These are phyloP conservation scores for Solanum etuberosum DNA, from an alignment of 257 asterid genomes.

Conservation along the genomic window DNA sequence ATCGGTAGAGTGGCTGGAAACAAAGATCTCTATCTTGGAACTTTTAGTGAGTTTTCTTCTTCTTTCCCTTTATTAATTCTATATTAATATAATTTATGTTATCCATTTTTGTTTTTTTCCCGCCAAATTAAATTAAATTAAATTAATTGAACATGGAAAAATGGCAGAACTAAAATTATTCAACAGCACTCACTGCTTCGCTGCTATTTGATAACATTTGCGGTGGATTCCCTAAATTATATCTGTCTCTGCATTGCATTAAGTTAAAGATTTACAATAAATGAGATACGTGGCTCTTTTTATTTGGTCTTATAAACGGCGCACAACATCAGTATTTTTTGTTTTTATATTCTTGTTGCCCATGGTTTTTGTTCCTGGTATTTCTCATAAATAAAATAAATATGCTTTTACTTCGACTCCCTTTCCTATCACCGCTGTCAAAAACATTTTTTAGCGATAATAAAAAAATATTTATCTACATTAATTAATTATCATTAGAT, in stretches of 20 bases:
- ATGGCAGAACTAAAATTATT: neutral
- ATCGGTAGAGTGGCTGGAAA: slow-evolving; percentile 91
- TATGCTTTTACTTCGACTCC: neutral
- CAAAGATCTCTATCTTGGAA: slow-evolving; percentile 83
- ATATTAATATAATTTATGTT: neutral
- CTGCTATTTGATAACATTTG: slow-evolving; percentile 31
- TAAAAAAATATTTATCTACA: too few relatives aligned
- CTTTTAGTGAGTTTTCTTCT: slow-evolving; percentile 52
- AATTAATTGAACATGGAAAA: neutral
- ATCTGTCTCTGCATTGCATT: slow-evolving; percentile 1
- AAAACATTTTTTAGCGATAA: too few relatives aligned
- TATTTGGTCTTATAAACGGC: slow-evolving; percentile 30
- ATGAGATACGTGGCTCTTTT: slow-evolving; percentile 25
- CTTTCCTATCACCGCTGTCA: too few relatives aligned
- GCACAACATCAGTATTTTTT: neutral
- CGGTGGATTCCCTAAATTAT: slow-evolving; percentile 37
- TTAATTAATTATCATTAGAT: too few relatives aligned
- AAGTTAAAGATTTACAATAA: neutral
- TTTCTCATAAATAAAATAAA: neutral
- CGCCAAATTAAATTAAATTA: neutral
- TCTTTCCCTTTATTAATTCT: neutral
- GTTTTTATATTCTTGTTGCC: neutral
- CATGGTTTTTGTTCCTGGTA: neutral
- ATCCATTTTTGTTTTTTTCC: neutral
- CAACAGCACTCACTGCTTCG: neutral